Evolutionary conservation across 257 asterid species (phyloP), one percentile per base, ranked within the genome.

Genomic region (Solanum piurae): DNA sequence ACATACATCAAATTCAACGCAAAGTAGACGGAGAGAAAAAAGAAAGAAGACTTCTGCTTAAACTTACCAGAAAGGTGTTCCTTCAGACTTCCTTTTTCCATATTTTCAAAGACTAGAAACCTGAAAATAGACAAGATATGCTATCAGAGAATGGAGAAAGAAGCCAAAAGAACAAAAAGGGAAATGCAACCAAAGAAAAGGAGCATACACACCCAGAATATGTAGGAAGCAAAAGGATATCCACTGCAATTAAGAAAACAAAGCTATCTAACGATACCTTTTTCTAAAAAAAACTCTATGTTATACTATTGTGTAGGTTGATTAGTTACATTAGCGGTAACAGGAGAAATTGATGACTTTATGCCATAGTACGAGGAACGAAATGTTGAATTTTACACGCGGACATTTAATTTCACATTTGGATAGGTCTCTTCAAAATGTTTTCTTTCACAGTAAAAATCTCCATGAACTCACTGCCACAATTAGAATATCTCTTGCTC

Each of bases 41-140:
- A 2, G 8, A 9, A 5, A 27, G 27, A 46, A 10, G 42, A 10
- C 29, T 29, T 46, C 0, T 25, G 14, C 38, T 27, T 80, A 88
- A 77, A 88, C 25, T 91, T 94, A 93, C 98, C 98, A 46, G 97
- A 94, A 29, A 96, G 90, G 89, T 94, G 93, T 86, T 95, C 98
- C 92, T 93, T 95, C 72, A 95, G 92, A 95, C 98, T 96, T 86
- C 97, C 98, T 31, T 83, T 89, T 89, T 92, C 98, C 92, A 91
- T 86, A 92, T 93, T 90, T 89, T 96, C 97, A 73, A 92, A 93
- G 71, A 96, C 96, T 82, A 96, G 92, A 83, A 94, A 94, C 92
- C 98, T 96, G 46, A 87, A 90, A 85, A 3, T 13, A 46, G 85
- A 84, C 16, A 80, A 46, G 42, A 40, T 10, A 12, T 16, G 69